Base-by-base conservation (phyloP, 768 basidiomycete genomes). In the Lactarius hatsudake region DNA sequence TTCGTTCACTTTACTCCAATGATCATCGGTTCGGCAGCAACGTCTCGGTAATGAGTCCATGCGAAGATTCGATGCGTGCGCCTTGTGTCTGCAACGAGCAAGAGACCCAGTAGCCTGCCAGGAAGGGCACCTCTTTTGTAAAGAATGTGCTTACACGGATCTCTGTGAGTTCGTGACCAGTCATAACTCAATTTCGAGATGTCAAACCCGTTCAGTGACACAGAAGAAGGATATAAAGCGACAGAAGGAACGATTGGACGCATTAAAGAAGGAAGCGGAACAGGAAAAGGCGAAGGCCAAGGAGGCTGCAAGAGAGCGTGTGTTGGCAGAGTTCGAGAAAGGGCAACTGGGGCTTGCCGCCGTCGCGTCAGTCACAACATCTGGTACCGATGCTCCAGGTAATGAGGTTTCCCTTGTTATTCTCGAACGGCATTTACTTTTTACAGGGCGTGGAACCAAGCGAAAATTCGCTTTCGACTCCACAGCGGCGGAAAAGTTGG, bases 171-270 rank as follows among this genome's bases (percentile, higher is more conserved):
- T 26, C 26, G 17, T 26, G 34, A 38, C 13, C 34, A 13, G 13
- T 56, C 40, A 15, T 36, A 13, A 17, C 34, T 5, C n/a, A 8
- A 28, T 43, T 3, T 63, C 58, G 30, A n/a, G 54, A 40, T 63
- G 42, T 66, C 66, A 62, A 51, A 55, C n/a, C 28, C 42, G 40
- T 28, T 51, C 73, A 93, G 91, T 96, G 71, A 80, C 82, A 32
- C 97, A 98, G 81, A 96, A 94, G 78, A 90, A 89, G 71, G 90
- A 93, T 69, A 95, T 98, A 70, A 95, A 96, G 77, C 81, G 85
- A n/a, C 93, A 97, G 77, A 93, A 95, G 74, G 85, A 83, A 18
- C 85, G 86, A 64, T 79, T 98, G 36, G 91, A 91, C 65, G 80
- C 81, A 0, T 79, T 94, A 73, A 89, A 85, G 75, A 84, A 81